Percentiles rank a stretch among this genome's conserved stretches.
Conservation (phyloP, 306 rosid species). For the Pyrus bretschneideri region DNA sequence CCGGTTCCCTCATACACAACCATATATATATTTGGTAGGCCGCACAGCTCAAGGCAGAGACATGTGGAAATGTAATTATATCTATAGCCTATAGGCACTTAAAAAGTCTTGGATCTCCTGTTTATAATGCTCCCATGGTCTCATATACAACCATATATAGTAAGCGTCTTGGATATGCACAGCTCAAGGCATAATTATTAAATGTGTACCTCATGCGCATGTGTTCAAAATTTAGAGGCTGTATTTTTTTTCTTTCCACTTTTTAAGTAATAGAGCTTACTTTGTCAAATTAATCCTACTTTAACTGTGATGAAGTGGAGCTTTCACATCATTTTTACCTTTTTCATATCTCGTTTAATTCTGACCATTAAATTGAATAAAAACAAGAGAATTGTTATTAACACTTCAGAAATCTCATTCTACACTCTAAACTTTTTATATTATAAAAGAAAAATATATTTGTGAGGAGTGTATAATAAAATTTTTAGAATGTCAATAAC, state of each 20-base stretch:
- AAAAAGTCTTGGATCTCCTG: constrained; percentile 23
- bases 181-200: neutral
- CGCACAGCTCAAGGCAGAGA: neutral
- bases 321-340: no score
- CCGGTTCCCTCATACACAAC: no score
- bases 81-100: neutral
- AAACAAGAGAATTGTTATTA: no score
- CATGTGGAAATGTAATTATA: neutral
- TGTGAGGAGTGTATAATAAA: no score
- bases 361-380: no score
- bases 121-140: neutral
- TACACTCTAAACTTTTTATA: no score
- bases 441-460: no score
- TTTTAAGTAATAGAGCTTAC: neutral
- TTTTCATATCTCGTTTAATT: no score
- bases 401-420: no score
- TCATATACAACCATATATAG: neutral
- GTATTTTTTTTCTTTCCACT: neutral
- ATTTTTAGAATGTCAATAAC: no score
- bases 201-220: neutral
- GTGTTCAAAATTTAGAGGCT: neutral
- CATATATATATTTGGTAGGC: neutral
- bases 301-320: no score
- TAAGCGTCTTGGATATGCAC: neutral
- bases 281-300: no score